A percentile compares a stretch with the other conserved stretches of the same genome.
Evolutionary conservation across 192 early-diverging fungal genomes (phyloP).

Genomic region (Pilobolus umbonatus): DNA sequence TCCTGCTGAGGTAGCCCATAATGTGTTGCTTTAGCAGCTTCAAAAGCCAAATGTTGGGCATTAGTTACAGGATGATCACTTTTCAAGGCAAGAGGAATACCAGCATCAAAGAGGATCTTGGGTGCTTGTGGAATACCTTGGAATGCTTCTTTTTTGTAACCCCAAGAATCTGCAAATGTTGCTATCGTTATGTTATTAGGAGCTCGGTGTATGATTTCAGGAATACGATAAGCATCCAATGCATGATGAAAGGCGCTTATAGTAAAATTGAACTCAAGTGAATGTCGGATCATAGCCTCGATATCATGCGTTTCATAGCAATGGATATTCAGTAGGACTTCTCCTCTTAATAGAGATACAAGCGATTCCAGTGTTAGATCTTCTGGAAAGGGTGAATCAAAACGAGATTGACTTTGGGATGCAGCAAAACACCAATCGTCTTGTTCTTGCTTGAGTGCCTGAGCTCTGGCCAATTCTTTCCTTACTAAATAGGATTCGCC

Average conservation of each 20-base stretch:
- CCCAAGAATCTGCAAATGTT: constrained; percentile 63
- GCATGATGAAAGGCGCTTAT: constrained; percentile 77
- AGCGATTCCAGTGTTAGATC: constrained; percentile 58
- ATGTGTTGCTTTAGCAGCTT: constrained; percentile 69
- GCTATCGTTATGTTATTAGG: constrained; percentile 65
- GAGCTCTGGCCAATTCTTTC: constrained; percentile 51
- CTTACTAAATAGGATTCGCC: constrained; percentile 66
- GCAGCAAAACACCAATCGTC: constrained; percentile 62
- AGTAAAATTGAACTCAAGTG: constrained; percentile 70
- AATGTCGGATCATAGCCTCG: constrained; percentile 68
- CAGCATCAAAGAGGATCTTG: constrained; percentile 59
- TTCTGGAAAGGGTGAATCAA: constrained; percentile 48
- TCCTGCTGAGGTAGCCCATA: constrained; percentile 61
- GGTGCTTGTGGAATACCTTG: constrained; percentile 53
- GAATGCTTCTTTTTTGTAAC: constrained; percentile 77
- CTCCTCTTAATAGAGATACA: constrained; percentile 64
- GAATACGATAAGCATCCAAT: constrained; percentile 66
- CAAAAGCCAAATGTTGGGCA: constrained; percentile 66
- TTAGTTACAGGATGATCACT: constrained; percentile 76
- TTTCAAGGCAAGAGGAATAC: constrained; percentile 72
- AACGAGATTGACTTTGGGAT: constrained; percentile 20
- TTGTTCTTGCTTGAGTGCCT: constrained; percentile 36
- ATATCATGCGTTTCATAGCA: constrained; percentile 69
- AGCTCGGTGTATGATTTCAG: constrained; percentile 56
- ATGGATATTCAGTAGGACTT: constrained; percentile 68